Evolutionary conservation across 371 early-diverging fungal species (phyloP).

Genomic region (Mucor velutinosus): DNA sequence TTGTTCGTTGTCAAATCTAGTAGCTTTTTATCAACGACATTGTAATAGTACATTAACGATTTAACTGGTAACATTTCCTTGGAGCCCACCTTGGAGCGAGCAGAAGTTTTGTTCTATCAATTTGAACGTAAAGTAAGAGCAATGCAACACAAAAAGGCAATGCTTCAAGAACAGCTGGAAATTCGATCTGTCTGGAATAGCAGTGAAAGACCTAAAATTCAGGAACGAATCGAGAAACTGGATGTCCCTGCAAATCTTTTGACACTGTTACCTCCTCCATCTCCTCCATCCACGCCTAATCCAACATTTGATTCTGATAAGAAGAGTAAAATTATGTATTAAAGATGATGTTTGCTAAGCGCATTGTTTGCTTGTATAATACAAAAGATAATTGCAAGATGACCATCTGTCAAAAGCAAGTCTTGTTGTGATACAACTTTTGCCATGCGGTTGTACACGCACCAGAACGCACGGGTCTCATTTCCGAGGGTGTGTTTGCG

Average conservation of each 20-base stretch:
- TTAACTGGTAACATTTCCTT: conserved; percentile 76
- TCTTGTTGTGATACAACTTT: neutral
- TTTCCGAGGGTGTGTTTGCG: neutral
- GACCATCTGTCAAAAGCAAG: neutral
- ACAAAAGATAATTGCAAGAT: too few species aligned
- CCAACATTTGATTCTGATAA: neutral
- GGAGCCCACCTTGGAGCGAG: conserved; percentile 74
- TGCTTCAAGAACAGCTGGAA: conserved; percentile 36
- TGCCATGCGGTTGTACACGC: neutral
- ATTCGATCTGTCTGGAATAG: conserved; percentile 45
- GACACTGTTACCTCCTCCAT: neutral
- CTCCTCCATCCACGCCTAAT: neutral
- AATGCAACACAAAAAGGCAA: conserved; percentile 46
- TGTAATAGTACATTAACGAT: conserved; percentile 82
- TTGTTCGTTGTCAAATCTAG: neutral
- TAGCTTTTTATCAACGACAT: neutral
- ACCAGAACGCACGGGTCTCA: neutral
- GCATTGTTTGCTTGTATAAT: neutral
- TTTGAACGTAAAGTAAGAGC: conserved; percentile 63
- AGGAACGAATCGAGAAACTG: conserved; percentile 30
- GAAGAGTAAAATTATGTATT: neutral
- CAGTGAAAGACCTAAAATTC: conserved; percentile 25
- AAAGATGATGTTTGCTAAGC: neutral
- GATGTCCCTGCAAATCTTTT: conserved; percentile 17
- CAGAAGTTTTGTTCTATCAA: conserved; percentile 79